A percentile compares a stretch with the other conserved stretches of the same genome.
These are phyloP conservation scores for Gossypium bickii DNA, from an alignment of 345 rosid genomes.

Conservation along the genomic window DNA sequence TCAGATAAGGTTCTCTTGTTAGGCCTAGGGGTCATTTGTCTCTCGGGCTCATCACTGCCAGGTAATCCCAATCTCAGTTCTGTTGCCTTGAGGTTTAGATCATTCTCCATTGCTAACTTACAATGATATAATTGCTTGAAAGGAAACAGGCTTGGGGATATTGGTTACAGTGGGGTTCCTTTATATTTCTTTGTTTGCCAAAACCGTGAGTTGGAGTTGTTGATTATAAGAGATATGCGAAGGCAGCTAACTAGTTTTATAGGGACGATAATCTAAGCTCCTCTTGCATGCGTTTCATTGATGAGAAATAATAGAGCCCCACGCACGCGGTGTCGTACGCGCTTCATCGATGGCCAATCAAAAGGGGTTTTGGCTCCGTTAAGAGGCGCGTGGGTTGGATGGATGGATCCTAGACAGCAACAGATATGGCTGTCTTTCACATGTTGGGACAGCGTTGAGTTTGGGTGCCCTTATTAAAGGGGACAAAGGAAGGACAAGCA, in stretches of 20 bases:
- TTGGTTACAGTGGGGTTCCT: background rate
- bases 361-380: background rate
- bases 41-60: slow-evolving; percentile 45
- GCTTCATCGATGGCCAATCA: slow-evolving; percentile 9
- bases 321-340: slow-evolving; percentile 19
- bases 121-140: background rate
- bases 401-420: slow-evolving; percentile 19
- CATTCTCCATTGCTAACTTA: slow-evolving; percentile 25
- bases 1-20: slow-evolving; percentile 54
- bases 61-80: slow-evolving; percentile 84
- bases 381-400: slow-evolving; percentile 21
- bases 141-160: background rate
- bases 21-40: slow-evolving; percentile 20
- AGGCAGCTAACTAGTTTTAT: slow-evolving; percentile 28
- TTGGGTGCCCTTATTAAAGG: slow-evolving; percentile 26
- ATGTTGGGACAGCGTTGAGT: slow-evolving; percentile 35
- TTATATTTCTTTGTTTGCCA: background rate
- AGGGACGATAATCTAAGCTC: slow-evolving; percentile 18
- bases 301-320: slow-evolving; percentile 6
- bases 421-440: slow-evolving; percentile 32
- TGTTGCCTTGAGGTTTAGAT: slow-evolving; percentile 56
- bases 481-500: slow-evolving; percentile 45
- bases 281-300: slow-evolving; percentile 29
- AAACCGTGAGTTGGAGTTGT: background rate
- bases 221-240: slow-evolving; percentile 28